Evolutionary conservation across 495 filamentous ascomycete genomes (phyloP).

Genomic region (Mytilinidion resinicola): DNA sequence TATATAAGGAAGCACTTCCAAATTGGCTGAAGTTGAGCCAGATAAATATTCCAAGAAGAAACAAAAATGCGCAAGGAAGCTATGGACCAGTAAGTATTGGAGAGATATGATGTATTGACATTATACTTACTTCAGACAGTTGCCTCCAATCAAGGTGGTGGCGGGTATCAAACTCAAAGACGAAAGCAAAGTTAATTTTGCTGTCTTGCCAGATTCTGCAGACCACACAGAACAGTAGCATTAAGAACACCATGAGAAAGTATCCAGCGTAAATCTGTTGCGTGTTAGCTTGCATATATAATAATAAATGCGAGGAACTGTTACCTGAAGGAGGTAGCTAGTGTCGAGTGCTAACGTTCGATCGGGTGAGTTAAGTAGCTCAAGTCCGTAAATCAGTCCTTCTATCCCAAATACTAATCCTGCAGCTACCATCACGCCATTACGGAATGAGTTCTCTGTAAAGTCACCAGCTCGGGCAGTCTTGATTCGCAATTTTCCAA

Average conservation of each 20-base stretch:
- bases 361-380: constrained; percentile 40
- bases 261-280: constrained; percentile 75
- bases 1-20: constrained; percentile 60
- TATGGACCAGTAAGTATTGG: constrained; percentile 26
- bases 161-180: constrained; percentile 90
- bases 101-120: background rate
- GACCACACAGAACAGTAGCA: constrained; percentile 69
- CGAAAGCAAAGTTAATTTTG: constrained; percentile 92
- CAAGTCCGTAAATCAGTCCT: constrained; percentile 60
- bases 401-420: constrained; percentile 69
- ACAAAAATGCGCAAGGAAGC: constrained; percentile 70
- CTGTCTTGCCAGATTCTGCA: constrained; percentile 72
- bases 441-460: constrained; percentile 66
- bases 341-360: constrained; percentile 46
- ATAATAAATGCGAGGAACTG: constrained; percentile 21
- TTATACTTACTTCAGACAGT: constrained; percentile 56
- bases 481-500: constrained; percentile 71
- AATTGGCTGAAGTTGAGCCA: constrained; percentile 78
- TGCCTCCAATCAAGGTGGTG: constrained; percentile 85
- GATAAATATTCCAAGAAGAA: constrained; percentile 71
- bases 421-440: constrained; percentile 69
- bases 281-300: constrained; percentile 25
- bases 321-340: constrained; percentile 68
- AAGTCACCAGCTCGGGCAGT: constrained; percentile 59
- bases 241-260: constrained; percentile 67